Evolutionary conservation across 2,329 filamentous ascomycete genomes (phyloP), one percentile per base, ranked within the genome.

Genomic region (Colletotrichum sp.): DNA sequence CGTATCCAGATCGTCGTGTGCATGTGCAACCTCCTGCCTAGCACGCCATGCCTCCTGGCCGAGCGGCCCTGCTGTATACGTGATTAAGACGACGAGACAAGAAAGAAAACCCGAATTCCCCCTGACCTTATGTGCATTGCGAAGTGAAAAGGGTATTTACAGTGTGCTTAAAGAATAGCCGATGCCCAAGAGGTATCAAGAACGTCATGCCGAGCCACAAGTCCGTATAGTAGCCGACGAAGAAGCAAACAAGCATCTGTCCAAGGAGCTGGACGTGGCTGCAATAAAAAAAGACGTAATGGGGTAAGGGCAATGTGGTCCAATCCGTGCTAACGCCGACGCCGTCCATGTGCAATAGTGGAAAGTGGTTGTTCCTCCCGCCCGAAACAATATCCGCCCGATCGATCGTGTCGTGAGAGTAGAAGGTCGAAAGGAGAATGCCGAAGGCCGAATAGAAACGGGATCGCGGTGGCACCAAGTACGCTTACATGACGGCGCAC

Each of bases 401-500:
- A 73, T 69, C 54, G 69, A 65, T 69, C 47, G 69, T 73, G 33
- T 69, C 58, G 36, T 54, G 67, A 67, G 18, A 31, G 38, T 63
- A 27, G 43, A 70, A 55, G 18, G 55, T n/a, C 33, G 38, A 61
- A 36, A 62, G 59, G 33, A 58, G 51, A 33, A 57, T 18, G 38
- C 29, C 36, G 29, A 27, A 27, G 64, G 24, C 24, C 43, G 57
- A 55, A 58, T 38, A n/a, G 58, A n/a, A 34, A 65, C 15, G 15
- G 36, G 27, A 64, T 29, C 36, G 62, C 36, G 27, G 29, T 65
- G 38, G 36, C 18, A 27, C 6, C 24, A 27, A n/a, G 59, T 63
- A 36, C 24, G 38, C 43, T 83, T 83, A 93, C 91, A 93, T 92
- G 75, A 93, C 82, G 74, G 81, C 80, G 81, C 91, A 93, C 80